Percentiles rank a stretch among this genome's conserved stretches.
Evolutionary conservation across 305 asterid genomes (phyloP).

Genomic region (Fraxinus paxiana): DNA sequence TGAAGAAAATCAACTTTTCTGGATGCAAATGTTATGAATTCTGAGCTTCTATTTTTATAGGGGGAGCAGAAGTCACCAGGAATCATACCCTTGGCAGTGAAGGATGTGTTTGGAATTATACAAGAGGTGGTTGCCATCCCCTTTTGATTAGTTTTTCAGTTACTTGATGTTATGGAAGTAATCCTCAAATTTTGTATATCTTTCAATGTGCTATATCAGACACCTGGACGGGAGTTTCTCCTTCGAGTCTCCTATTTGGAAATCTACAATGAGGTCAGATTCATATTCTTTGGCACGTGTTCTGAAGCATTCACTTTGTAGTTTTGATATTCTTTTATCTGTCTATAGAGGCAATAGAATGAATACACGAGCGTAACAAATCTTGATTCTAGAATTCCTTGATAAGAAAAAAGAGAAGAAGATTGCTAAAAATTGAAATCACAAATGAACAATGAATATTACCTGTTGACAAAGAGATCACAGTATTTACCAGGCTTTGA

Average conservation of each 20-base stretch:
- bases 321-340: background rate
- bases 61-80: constrained; percentile 95
- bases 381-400: background rate
- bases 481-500: constrained; percentile 7
- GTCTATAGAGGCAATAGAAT: background rate
- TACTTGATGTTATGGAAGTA: constrained; percentile 1
- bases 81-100: constrained; percentile 70
- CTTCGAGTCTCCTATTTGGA: constrained; percentile 83
- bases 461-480: background rate
- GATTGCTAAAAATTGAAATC: background rate
- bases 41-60: constrained; percentile 32
- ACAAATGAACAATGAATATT: background rate
- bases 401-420: background rate
- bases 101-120: constrained; percentile 78
- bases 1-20: constrained; percentile 1
- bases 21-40: constrained; percentile 13
- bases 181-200: constrained; percentile 18
- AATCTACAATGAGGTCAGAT: constrained; percentile 77
- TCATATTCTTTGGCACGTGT: constrained; percentile 13
- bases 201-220: constrained; percentile 39
- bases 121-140: constrained; percentile 57
- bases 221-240: constrained; percentile 78
- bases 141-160: constrained; percentile 9
- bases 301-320: background rate
- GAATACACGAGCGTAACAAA: background rate